Percentiles rank a stretch among this genome's conserved stretches.
phyloP scores from a whole-genome alignment of 2,329 filamentous ascomycete species.

The Fusarium acutatum region DNA sequence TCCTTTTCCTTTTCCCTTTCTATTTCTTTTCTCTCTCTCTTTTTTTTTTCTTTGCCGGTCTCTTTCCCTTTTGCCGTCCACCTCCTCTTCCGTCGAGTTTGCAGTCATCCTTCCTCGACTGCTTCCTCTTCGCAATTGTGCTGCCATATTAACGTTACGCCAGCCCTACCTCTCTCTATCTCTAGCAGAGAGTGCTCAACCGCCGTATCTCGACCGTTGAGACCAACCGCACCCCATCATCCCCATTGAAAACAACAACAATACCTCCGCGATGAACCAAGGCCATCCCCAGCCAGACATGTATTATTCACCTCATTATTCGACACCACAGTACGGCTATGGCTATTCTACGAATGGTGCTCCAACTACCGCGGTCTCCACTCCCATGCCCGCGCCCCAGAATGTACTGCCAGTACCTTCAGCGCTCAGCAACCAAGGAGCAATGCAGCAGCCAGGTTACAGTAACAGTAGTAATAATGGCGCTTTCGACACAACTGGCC shows the following conservation, averaged over 20 bases:
- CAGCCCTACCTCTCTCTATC: slow-evolving; percentile 9
- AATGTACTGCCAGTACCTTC: slow-evolving; percentile 75
- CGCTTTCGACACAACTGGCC: slow-evolving; percentile 84
- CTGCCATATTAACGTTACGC: slow-evolving; percentile 13
- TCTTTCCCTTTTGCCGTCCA: slow-evolving; percentile 36
- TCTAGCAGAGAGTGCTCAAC: background rate
- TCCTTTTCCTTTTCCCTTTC: slow-evolving; percentile 39
- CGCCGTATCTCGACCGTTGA: background rate
- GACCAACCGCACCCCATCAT: background rate
- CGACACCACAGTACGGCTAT: slow-evolving; percentile 72
- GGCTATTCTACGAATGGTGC: slow-evolving; percentile 75
- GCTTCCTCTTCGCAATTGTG: slow-evolving; percentile 52
- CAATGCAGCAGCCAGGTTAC: slow-evolving; percentile 54
- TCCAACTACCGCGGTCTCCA: slow-evolving; percentile 72
- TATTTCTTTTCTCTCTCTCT: slow-evolving; percentile 33
- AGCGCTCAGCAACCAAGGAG: slow-evolving; percentile 59
- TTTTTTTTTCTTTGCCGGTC: slow-evolving; percentile 40
- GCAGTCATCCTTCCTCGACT: slow-evolving; percentile 62
- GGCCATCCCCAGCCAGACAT: slow-evolving; percentile 59
- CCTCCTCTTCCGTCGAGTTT: slow-evolving; percentile 56
- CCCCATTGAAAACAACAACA: slow-evolving; percentile 41
- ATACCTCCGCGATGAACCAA: slow-evolving; percentile 75
- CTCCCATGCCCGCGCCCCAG: slow-evolving; percentile 67
- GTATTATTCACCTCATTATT: slow-evolving; percentile 84
- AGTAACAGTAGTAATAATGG: slow-evolving; percentile 55